Evolutionary conservation across 108 stramenopile species (phyloP), one percentile per base, ranked within the genome.

Genomic region (Seminavis robusta): DNA sequence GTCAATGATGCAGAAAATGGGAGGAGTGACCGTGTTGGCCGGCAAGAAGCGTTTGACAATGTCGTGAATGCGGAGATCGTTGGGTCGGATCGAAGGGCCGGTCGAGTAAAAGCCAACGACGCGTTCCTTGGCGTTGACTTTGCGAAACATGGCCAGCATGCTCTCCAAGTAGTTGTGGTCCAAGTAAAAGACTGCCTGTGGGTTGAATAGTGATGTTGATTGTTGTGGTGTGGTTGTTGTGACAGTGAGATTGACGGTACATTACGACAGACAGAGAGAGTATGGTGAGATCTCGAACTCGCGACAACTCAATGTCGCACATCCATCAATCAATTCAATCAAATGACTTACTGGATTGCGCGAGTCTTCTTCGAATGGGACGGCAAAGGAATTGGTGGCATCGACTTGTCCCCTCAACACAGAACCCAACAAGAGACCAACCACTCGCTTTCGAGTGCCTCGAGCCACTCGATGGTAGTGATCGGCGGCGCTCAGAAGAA

Each of bases 1-100:
- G 71, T 99, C 97, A 74, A 99, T 95, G 67, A 99, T 97, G 26
- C 96, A 95, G 77, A 98, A 96, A n/a, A 99, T 87, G 11, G 95
- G 94, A 16, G 83, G 69, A 2, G 74, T 74, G 15, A 67, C 32
- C 9, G 79, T 63, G 4, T 47, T 65, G 36, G 65, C 15, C 1
- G 88, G 69, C 20, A 89, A 72, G 62, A 95, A 97, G 28, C 92
- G 74, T 37, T 79, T 58, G 36, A 92, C 72, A 50, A 96, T 67
- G 13, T 72, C 83, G 57, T 95, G 69, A 66, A 98, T 95, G 17
- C 87, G 44, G 36, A 96, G 61, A 67, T 98, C 97, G 67, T 95
- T 95, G 28, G 83, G 64, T 38, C 87, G 79, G 52, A 98, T 95
- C 55, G 84, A 74, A 8, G 94, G 94, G 1, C 88, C 92, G 1